These are phyloP conservation scores for Plasmodium reichenowi DNA, from an alignment of 169 alveolate genomes.

Conservation along the genomic window DNA sequence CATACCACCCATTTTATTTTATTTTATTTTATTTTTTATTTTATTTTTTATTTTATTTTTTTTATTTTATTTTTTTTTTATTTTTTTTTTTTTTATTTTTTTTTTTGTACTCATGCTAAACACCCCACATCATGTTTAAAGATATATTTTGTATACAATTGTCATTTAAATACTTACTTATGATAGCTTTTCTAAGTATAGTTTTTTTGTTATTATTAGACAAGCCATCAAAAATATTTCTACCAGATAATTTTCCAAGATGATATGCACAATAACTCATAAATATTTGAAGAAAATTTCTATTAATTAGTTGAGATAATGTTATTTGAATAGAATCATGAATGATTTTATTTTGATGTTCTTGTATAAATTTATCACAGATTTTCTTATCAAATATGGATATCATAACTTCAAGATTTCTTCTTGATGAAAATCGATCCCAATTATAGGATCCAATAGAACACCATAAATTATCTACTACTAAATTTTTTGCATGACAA, in stretches of 20 bases:
- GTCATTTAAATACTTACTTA: conserved; percentile 22
- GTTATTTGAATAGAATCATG: conserved; percentile 16
- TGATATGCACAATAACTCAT: conserved; percentile 53
- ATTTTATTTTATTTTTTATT: background rate
- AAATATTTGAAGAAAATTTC: conserved; percentile 18
- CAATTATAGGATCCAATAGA: conserved; percentile 84
- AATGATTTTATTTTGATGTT: conserved; percentile 20
- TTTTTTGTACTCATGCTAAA: background rate
- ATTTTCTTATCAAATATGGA: conserved; percentile 77
- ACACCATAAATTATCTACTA: conserved; percentile 85
- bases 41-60: background rate
- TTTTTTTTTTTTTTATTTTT: background rate
- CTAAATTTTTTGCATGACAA: conserved; percentile 83
- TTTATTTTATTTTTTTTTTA: background rate
- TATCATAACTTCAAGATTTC: conserved; percentile 83
- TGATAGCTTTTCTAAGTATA: conserved; percentile 27
- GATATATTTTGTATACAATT: conserved; percentile 33
- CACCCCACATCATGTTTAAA: conserved; percentile 68
- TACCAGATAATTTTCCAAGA: conserved; percentile 23
- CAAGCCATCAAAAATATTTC: conserved; percentile 23
- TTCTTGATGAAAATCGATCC: conserved; percentile 85
- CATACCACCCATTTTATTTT: background rate
- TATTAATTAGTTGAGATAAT: conserved; percentile 9
- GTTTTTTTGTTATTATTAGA: conserved; percentile 45
- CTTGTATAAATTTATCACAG: conserved; percentile 26